Evolutionary conservation across 805 yeast genomes (phyloP).

Genomic region (Phaffomyces antillensis): DNA sequence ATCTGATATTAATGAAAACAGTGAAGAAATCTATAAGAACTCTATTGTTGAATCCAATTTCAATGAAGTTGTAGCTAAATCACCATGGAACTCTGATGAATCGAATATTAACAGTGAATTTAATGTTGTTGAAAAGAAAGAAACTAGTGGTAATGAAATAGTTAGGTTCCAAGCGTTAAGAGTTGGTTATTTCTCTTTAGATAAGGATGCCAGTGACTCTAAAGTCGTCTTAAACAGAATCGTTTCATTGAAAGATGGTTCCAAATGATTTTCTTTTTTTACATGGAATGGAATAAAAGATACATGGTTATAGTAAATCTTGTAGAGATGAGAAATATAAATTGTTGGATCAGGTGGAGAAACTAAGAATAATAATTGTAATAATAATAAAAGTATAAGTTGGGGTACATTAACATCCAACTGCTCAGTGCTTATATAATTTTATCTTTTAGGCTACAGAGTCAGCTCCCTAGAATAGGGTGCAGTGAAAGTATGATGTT

Average conservation of each 20-base stretch:
- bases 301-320: no score
- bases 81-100: conserved; percentile 67
- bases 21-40: conserved; percentile 57
- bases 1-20: conserved; percentile 72
- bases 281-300: no score
- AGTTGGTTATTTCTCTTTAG: conserved; percentile 92
- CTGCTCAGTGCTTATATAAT: no score
- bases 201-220: conserved; percentile 60
- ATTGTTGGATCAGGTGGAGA: no score
- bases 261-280: conserved; percentile 1
- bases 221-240: conserved; percentile 77
- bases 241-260: conserved; percentile 76
- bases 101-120: conserved; percentile 55
- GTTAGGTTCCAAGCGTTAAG: conserved; percentile 96
- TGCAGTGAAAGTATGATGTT: no score
- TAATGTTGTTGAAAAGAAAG: conserved; percentile 58
- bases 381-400: no score
- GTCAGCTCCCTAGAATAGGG: no score
- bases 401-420: no score
- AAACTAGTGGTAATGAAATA: conserved; percentile 59
- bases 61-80: conserved; percentile 52
- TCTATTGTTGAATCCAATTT: conserved; percentile 80
- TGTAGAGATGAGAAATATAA: no score
- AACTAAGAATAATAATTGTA: no score
- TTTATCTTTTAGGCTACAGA: no score